These are phyloP conservation scores for Geosiphon pyriformis DNA, from an alignment of 192 early-diverging fungal species.

Conservation along the genomic window DNA sequence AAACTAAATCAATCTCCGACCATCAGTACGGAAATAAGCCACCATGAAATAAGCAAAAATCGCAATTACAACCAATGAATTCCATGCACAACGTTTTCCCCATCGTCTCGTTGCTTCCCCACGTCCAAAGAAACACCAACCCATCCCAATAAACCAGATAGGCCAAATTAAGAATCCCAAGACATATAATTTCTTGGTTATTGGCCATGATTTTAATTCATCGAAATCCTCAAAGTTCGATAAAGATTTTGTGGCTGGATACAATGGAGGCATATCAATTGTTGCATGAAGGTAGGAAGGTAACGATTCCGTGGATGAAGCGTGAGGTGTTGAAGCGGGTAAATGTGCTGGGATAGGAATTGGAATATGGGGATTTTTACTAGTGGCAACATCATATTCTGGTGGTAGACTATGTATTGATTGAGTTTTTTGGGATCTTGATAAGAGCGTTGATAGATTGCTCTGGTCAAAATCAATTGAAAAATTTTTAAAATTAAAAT, in stretches of 20 bases:
- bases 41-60: constrained; percentile 15
- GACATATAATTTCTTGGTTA: constrained; percentile 20
- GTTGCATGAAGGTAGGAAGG: constrained; percentile 15
- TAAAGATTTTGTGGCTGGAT: background rate
- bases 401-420: constrained; percentile 6
- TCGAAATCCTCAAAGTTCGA: background rate
- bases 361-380: background rate
- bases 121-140: constrained; percentile 12
- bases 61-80: constrained; percentile 6
- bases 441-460: background rate
- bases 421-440: background rate
- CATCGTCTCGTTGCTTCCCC: constrained; percentile 1
- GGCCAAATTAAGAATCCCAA: constrained; percentile 23
- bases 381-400: background rate
- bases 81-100: constrained; percentile 13
- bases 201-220: constrained; percentile 4
- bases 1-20: no score
- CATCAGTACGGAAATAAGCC: constrained; percentile 16
- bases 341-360: background rate
- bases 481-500: background rate
- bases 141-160: constrained; percentile 24
- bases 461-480: background rate
- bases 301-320: background rate
- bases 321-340: background rate
- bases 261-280: constrained; percentile 17